phyloP scores from a whole-genome alignment of 1,139 yeast species.

The Ogataea hybrid region DNA sequence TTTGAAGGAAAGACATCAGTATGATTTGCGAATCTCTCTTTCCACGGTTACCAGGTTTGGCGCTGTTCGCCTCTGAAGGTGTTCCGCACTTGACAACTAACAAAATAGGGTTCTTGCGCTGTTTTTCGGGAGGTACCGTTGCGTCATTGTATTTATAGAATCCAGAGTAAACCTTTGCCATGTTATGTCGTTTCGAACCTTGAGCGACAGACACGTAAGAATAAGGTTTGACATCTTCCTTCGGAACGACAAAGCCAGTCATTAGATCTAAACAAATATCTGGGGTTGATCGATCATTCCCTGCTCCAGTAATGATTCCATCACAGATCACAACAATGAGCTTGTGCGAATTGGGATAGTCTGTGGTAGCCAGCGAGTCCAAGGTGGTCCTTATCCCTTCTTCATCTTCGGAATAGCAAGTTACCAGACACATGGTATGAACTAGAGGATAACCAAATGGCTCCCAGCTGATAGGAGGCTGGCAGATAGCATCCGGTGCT shows the following conservation, averaged over 20 bases:
- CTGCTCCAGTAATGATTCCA: constrained; percentile 92
- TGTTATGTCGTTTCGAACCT: constrained; percentile 90
- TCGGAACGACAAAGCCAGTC: constrained; percentile 73
- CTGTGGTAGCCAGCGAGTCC: constrained; percentile 90
- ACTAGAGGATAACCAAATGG: constrained; percentile 89
- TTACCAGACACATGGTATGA: constrained; percentile 79
- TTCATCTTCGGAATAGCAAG: constrained; percentile 93
- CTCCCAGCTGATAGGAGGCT: constrained; percentile 85
- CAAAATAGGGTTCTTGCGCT: constrained; percentile 85
- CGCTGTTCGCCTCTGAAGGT: constrained; percentile 67
- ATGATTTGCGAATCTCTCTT: constrained; percentile 96
- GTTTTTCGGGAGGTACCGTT: constrained; percentile 75
- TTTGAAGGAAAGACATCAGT: constrained; percentile 89
- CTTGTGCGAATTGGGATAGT: constrained; percentile 93
- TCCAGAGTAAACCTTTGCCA: constrained; percentile 95
- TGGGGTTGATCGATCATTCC: constrained; percentile 82
- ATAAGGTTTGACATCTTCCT: constrained; percentile 70
- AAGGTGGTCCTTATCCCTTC: constrained; percentile 82
- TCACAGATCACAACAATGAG: constrained; percentile 83
- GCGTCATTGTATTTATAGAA: constrained; percentile 77
- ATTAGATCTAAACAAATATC: constrained; percentile 86
- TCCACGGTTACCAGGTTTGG: constrained; percentile 99
- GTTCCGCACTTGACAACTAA: constrained; percentile 92
- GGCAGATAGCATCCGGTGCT: constrained; percentile 72
- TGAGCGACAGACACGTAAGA: constrained; percentile 95